Base-by-base conservation (phyloP, 129 eudicot genomes). In the Saposhnikovia divaricata region DNA sequence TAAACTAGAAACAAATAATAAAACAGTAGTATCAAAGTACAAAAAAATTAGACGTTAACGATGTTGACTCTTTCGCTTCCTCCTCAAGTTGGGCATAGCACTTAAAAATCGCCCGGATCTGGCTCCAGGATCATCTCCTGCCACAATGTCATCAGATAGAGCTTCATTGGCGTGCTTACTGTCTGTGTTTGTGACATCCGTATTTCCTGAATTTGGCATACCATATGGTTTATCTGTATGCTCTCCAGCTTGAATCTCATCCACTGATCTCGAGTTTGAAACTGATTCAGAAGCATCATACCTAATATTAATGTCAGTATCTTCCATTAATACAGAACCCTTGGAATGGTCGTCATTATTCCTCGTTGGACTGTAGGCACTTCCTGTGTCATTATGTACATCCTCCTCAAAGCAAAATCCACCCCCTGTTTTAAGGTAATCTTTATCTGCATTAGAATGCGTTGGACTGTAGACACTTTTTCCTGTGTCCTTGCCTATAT, bases 391-490 rank as follows among this genome's bases (percentile, higher is more conserved):
- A 81, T 69, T 70, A 16, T 82, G 82, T 16, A 16, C 39, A 38
- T 9, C 11, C 66, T 82, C n/a, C 18, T 91, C 90, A 83, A 85
- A 68, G 71, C 98, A 89, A 86, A 93, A 93, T 69, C 98, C 98
- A 78, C 98, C 98, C 6, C 97, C 98, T 84, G 82, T 85, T 74
- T 81, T 70, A 48, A 91, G 93, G 85, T 89, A 93, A n/a, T 85
- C 95, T 37, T 89, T 55, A 40, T 80, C 85, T 13, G 75, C 78
- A 72, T 76, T 82, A 15, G 77, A 46, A 18, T 28, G 28, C 4
- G 78, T 59, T 18, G 77, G 81, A 78, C 84, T 83, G 31, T 77
- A 66, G 55, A 73, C 75, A 53, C 72, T 78, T 81, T 15, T 31
- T 55, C 1, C 63, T 55, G 6, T 4, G 75, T 83, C 90, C 81